These are phyloP conservation scores for Herpotrichia juniperi DNA, from an alignment of 2,329 filamentous ascomycete genomes.

Conservation along the genomic window DNA sequence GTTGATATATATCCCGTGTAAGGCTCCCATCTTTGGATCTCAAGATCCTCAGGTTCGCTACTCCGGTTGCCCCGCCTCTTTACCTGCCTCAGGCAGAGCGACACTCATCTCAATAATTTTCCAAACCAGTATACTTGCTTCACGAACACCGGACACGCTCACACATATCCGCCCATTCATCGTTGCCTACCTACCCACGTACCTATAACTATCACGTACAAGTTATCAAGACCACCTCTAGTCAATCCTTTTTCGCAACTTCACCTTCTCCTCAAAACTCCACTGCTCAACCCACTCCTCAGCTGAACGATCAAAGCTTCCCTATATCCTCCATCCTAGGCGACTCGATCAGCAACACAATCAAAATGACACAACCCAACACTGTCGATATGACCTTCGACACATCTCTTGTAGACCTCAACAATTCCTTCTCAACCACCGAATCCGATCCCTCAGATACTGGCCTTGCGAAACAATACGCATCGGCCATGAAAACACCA, in stretches of 20 bases:
- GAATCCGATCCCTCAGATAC: constrained; percentile 37
- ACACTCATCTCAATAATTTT: neutral
- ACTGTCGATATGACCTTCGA: constrained; percentile 46
- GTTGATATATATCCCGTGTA: constrained; percentile 24
- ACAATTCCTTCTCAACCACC: constrained; percentile 42
- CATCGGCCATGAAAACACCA: constrained; percentile 1
- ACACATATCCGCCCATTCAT: no score
- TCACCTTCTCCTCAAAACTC: no score
- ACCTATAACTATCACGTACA: no score
- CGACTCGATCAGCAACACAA: neutral
- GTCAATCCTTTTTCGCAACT: no score
- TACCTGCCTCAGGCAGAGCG: neutral
- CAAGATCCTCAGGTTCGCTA: constrained; percentile 12
- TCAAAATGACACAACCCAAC: constrained; percentile 43
- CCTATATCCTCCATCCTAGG: neutral
- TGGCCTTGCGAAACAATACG: neutral
- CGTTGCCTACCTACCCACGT: no score
- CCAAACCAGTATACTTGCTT: no score
- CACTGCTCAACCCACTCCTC: no score
- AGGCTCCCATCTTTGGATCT: constrained; percentile 14
- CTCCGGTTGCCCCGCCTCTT: constrained; percentile 6
- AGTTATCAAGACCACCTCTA: no score
- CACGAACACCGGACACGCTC: no score
- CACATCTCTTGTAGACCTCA: constrained; percentile 43
- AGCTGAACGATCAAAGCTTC: neutral